Base-by-base conservation (phyloP, 306 rosid species). In the Neltuma alba region DNA sequence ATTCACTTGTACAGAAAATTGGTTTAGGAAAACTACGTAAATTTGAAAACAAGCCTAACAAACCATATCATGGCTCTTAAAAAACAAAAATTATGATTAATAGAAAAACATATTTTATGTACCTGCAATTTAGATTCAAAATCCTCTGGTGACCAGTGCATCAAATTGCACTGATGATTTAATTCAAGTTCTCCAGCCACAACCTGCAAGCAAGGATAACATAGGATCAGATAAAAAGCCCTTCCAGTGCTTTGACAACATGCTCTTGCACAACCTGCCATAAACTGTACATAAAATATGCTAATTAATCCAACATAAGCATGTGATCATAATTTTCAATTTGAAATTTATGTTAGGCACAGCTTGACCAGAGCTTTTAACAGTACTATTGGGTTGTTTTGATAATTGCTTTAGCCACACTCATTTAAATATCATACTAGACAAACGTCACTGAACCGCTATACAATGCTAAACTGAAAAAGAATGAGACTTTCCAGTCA, bases 171-270 rank as follows among this genome's bases (percentile, higher is more conserved):
- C 76, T 90, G 93, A 76, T 91, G 96, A 83, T 90, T 92, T 75
- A 92, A 68, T 87, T 92, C 97, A 63, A 91, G 91, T 84, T 92
- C 97, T 86, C 97, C 97, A 38, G 97, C 96, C 72, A 92, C 96
- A 71, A 91, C 97, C 96, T 92, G 86, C 69, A 78, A 74, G 63
- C 36, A 80, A 83, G 73, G 65, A 73, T 21, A 72, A 37, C 37
- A 68, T 50, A 60, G 21, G 61, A 9, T 81, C 36, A 80, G 42
- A 55, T 36, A 23, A 30, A 23, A 75, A 27, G 70, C 30, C 42
- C 20, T 50, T 38, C 50, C 50, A 36, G 60, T 37, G 34, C 76
- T 65, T 50, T 72, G 45, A 42, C 58, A 69, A 60, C 36, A 45
- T 18, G 60, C 23, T 28, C 23, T 38, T 80, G 37, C 23, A 3